Percentiles rank a stretch among this genome's conserved stretches.
phyloP scores from a whole-genome alignment of 805 yeast species.

The Metschnikowia lachancei region DNA sequence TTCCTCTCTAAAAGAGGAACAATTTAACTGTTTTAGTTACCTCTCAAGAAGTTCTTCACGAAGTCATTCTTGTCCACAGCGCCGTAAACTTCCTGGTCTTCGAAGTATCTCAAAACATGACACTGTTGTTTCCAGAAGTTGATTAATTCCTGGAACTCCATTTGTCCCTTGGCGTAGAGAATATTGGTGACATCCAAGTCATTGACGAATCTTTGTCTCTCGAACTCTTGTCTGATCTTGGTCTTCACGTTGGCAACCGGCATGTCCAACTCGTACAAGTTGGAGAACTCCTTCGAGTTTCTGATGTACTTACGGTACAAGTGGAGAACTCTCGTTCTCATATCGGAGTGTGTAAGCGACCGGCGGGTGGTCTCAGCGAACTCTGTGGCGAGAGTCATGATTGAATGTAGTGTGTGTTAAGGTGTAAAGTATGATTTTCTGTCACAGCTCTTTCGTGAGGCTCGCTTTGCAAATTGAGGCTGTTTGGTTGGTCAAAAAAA shows the following conservation, averaged over 20 bases:
- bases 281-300: conserved; percentile 57
- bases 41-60: conserved; percentile 71
- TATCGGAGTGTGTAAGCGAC: conserved; percentile 57
- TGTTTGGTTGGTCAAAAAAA: conserved; percentile 20
- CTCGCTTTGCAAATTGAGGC: conserved; percentile 14
- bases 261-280: conserved; percentile 69
- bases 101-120: conserved; percentile 80
- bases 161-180: conserved; percentile 76
- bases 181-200: conserved; percentile 66
- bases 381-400: conserved; percentile 70
- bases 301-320: conserved; percentile 72
- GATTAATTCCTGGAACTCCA: conserved; percentile 85
- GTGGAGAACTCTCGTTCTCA: conserved; percentile 60
- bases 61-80: conserved; percentile 58
- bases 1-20: neutral
- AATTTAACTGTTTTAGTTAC: conserved; percentile 32
- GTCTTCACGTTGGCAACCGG: conserved; percentile 79
- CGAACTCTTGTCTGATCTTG: conserved; percentile 85
- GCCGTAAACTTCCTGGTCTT: conserved; percentile 57
- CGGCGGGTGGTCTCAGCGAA: conserved; percentile 79
- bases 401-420: conserved; percentile 3
- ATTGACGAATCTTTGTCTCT: conserved; percentile 72
- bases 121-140: conserved; percentile 90
- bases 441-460: neutral
- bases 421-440: neutral